Base-by-base conservation (phyloP, 225 moss, liverwort and hornwort genomes). In the Lunularia cruciata region DNA sequence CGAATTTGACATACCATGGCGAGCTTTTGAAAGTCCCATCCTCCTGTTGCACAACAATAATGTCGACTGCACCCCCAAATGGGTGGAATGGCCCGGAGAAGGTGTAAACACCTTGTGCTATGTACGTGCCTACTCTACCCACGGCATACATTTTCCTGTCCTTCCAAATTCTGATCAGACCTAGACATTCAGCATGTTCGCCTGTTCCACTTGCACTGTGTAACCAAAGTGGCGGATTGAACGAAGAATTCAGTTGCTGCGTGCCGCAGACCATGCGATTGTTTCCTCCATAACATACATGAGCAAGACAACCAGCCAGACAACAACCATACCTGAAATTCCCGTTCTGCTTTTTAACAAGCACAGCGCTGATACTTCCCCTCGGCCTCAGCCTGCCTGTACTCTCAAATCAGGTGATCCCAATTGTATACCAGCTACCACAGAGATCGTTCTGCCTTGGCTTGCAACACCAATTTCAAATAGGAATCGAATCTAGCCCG, bases 1-100 rank as follows among this genome's bases (percentile, higher is more conserved):
- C 96, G 27, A 98, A 98, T 83, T 93, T 91, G 72, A 98, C 93
- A 78, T 98, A 90, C 96, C 96, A 98, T 3, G 96, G 96, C 7
- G 96, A 90, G 85, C 85, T 98, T 70, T 93, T 98, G 56, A 83
- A 98, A 18, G 93, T 86, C 38, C 93, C 96, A 89, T 98, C 96
- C 76, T 92, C 85, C 76, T 98, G 96, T 70, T 91, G 77, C 65
- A 98, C 93, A 68, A 98, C 96, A 52, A 98, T 88, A 33, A 91
- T 98, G 77, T 98, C 96, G 25, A 98, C 96, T 26, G 93, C 93
- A 47, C 96, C 96, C 35, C 96, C 93, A 37, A 98, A 98, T 47
- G 96, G 96, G 38, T 93, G 96, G 75, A 98, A 93, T 58, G 92
- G 96, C 33, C 92, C 96, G 0, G 93, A 83, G 56, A 91, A 82